Base-by-base conservation (phyloP, 805 yeast genomes). In the Teunomyces cretensis region DNA sequence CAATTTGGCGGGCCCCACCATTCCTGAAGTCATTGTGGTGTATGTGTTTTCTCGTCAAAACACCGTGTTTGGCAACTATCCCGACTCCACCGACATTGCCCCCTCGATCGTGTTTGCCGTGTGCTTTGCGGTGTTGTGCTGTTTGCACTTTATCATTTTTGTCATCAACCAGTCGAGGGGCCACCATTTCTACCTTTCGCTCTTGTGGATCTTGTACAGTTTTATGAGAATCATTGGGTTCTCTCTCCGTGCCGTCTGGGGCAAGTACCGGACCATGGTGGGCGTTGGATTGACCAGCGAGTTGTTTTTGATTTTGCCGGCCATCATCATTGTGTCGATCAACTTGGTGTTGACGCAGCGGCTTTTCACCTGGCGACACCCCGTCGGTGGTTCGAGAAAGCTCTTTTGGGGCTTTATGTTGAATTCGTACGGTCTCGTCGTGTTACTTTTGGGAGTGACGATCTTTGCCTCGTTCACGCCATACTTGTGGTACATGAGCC, bases 291-390 rank as follows among this genome's bases (percentile, higher is more conserved):
- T 54, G 30, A 43, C 51, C 13, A 42, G 47, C 28, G 53, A 45
- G 13, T 17, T 54, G 26, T 43, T 54, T 16, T 42, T 39, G 28
- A 46, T 52, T n/a, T 12, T 52, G 2, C 56, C 56, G 3, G 40
- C 53, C n/a, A 41, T 48, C n/a, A 6, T 48, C 30, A 38, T 54
- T 9, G 53, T 45, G 6, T 50, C 55, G 9, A 33, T 48, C 37
- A 50, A 54, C 46, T 52, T 52, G 51, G 47, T 54, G 28, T 41
- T 52, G 33, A 51, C 56, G 9, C 57, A 54, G 40, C 42, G 57
- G 4, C 40, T 54, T 19, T 54, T 54, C 47, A 54, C 57, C 1
- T 54, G 57, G 56, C 37, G 57, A 33, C 56, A 54, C 36, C 57
- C 56, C 2, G 57, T 54, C n/a, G 57, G 57, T 15, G 57, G 57